phyloP scores from a whole-genome alignment of 176 grass and related monocot genomes.

The Musa schizocarpa region DNA sequence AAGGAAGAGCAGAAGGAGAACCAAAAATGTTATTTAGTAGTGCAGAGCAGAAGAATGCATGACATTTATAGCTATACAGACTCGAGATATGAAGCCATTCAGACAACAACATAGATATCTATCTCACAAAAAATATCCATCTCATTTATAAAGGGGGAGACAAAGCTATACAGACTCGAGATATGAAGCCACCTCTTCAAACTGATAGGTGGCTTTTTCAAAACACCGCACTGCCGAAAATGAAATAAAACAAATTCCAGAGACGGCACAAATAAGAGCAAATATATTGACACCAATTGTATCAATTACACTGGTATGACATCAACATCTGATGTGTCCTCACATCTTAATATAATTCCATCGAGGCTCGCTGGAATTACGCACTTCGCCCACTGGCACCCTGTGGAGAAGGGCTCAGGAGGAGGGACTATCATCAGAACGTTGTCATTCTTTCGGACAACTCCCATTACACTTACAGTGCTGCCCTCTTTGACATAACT shows the following conservation, averaged over 20 bases:
- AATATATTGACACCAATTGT: slow-evolving; percentile 15
- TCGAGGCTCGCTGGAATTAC: slow-evolving; percentile 63
- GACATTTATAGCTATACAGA: too few species aligned
- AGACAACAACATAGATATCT: not conserved
- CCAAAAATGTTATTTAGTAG: too few species aligned
- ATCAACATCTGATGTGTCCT: slow-evolving; percentile 86
- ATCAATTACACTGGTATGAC: slow-evolving; percentile 65
- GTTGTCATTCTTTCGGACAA: slow-evolving; percentile 83
- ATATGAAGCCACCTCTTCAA: not conserved
- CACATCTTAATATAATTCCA: slow-evolving; percentile 78
- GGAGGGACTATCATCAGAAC: slow-evolving; percentile 89
- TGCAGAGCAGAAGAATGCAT: too few species aligned
- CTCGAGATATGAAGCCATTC: not conserved
- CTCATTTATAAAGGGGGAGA: not conserved
- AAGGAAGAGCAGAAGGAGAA: too few species aligned
- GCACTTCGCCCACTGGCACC: slow-evolving; percentile 73
- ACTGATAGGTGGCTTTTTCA: not conserved
- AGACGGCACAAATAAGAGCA: slow-evolving; percentile 34
- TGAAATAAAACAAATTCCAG: slow-evolving; percentile 33
- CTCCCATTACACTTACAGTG: slow-evolving; percentile 95
- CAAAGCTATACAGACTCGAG: slow-evolving; percentile 12
- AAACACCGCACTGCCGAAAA: slow-evolving; percentile 18
- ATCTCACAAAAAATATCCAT: slow-evolving; percentile 2
- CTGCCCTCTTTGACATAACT: slow-evolving; percentile 98
- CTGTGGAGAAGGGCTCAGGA: slow-evolving; percentile 62